phyloP scores from a whole-genome alignment of 2,329 filamentous ascomycete genomes.

The Botrytis pseudocinerea region DNA sequence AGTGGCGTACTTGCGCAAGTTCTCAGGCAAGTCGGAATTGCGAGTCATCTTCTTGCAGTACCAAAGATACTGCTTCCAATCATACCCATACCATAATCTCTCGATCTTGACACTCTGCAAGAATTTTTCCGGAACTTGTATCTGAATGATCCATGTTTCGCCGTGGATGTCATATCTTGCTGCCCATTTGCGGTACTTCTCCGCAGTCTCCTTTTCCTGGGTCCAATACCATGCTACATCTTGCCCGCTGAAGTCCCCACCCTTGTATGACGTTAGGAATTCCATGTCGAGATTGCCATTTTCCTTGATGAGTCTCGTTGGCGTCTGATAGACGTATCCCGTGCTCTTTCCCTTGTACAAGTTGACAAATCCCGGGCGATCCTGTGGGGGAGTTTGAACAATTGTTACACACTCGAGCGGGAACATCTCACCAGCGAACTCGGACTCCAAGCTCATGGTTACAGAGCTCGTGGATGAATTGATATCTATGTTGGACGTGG shows the following conservation, averaged over 20 bases:
- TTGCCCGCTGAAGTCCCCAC: background rate
- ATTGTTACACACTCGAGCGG: background rate
- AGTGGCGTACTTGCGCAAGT: background rate
- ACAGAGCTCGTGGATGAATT: background rate
- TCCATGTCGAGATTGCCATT: background rate
- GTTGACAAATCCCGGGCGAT: background rate
- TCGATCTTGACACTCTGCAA: background rate
- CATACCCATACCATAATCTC: background rate
- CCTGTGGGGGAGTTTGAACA: background rate
- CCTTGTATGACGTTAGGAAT: background rate
- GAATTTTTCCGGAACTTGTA: background rate
- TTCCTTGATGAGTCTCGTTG: background rate
- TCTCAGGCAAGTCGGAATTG: background rate
- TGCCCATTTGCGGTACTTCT: background rate
- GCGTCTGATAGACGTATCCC: background rate
- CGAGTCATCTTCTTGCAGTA: background rate
- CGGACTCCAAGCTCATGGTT: background rate
- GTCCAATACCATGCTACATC: background rate
- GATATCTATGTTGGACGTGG: background rate
- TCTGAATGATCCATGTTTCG: background rate
- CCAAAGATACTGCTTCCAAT: slow-evolving; percentile 2
- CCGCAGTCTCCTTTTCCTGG: background rate
- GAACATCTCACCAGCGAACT: background rate
- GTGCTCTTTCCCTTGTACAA: background rate
- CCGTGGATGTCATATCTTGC: background rate